phyloP scores from a whole-genome alignment of 2,329 filamentous ascomycete genomes.

The Aspergillus sp. region DNA sequence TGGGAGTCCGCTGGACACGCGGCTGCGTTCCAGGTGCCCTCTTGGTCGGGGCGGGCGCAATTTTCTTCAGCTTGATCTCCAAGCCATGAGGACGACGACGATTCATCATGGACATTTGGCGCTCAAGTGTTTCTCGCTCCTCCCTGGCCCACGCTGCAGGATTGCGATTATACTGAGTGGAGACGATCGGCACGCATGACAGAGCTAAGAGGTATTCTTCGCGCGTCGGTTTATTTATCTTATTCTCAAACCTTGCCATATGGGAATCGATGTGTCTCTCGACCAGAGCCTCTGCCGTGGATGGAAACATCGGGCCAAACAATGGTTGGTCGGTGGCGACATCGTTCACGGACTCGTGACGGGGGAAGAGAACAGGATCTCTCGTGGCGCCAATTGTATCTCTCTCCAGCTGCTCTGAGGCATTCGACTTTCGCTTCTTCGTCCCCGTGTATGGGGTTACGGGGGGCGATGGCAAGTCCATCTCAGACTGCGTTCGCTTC shows the following conservation, averaged over 20 bases:
- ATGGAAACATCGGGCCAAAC: conserved; percentile 36
- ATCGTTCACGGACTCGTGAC: conserved; percentile 32
- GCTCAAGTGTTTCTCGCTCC: conserved; percentile 42
- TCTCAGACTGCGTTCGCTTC: conserved; percentile 42
- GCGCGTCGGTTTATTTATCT: conserved; percentile 42
- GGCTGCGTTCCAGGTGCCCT: conserved; percentile 23
- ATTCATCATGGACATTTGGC: conserved; percentile 42
- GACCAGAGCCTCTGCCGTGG: conserved; percentile 38
- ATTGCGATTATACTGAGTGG: conserved; percentile 43
- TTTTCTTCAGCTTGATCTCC: conserved; percentile 38
- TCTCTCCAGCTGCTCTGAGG: conserved; percentile 32
- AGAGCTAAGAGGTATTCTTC: conserved; percentile 45
- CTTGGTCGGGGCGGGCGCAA: conserved; percentile 40
- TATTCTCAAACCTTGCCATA: conserved; percentile 41
- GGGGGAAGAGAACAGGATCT: conserved; percentile 45
- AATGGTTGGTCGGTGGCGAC: conserved; percentile 40
- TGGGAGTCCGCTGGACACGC: conserved; percentile 30
- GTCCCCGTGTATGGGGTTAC: conserved; percentile 44
- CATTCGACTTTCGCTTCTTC: conserved; percentile 38
- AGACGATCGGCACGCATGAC: conserved; percentile 44
- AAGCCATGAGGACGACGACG: conserved; percentile 31
- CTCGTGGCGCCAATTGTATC: conserved; percentile 28
- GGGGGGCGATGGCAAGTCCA: conserved; percentile 46
- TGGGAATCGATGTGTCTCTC: conserved; percentile 44
- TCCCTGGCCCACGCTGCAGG: conserved; percentile 44